Evolutionary conservation across 352 stramenopile genomes (phyloP), one percentile per base, ranked within the genome.

Genomic region (Peronospora farinosa): DNA sequence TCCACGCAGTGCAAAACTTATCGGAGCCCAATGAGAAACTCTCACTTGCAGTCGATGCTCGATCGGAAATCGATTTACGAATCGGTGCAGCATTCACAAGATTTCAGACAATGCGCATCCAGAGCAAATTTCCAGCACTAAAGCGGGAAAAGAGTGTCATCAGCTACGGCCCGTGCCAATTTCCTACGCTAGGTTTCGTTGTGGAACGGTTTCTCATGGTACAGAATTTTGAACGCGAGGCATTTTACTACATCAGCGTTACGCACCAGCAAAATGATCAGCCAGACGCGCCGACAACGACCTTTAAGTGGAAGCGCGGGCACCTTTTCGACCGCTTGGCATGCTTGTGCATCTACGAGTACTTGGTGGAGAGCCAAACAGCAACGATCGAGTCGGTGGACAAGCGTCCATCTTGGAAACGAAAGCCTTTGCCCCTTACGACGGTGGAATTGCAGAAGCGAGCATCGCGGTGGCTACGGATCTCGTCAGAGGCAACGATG

Each of bases 91-190:
- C 85, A 0, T 98, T 98, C 57, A 98, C 95, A 25, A 79, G 95
- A 4, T 98, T 97, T 63, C 95, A 98, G 70, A 98, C 95, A 7
- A 81, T 97, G 60, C 84, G 89, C 12, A 80, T 98, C 10, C 90
- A 96, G 60, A 74, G 61, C 35, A 73, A 67, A 5, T 96, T 96
- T 51, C 80, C 85, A 6, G 54, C 19, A 4, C 33, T 93, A 1
- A 84, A 81, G 16, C 76, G 78, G 57, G 69, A 94, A 13, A 88
- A 81, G 36, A 61, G 66, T 6, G 90, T 99, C 6, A 87, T 99
- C 41, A 98, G 86, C 63, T 99, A 99, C 68, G 97, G 97, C 7
- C 97, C 97, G 2, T 99, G 97, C 53, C 97, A 99, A 67, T 99
- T 99, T 65, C 97, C 97, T 1, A 99, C 97, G 7, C 83, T 99